Evolutionary conservation across 306 rosid genomes (phyloP).

Genomic region (Clitoria ternatea): DNA sequence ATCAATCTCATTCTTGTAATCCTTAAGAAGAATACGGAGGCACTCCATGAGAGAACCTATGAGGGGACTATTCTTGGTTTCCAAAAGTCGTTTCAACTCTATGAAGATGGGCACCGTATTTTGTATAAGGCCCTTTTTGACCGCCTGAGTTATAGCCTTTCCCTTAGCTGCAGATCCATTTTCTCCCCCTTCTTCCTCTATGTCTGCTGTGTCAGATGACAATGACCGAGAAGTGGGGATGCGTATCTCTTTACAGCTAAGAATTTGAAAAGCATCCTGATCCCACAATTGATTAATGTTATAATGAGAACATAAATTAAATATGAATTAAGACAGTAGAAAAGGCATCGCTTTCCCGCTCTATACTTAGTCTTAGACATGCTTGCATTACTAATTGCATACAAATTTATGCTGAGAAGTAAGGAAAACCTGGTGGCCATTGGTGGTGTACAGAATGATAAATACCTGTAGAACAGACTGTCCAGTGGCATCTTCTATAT

Average conservation of each 20-base stretch:
- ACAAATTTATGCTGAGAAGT: background rate
- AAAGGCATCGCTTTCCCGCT: background rate
- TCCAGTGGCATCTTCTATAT: conserved; percentile 64
- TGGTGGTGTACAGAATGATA: conserved; percentile 5
- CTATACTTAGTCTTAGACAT: background rate
- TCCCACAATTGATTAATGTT: conserved; percentile 10
- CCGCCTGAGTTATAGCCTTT: conserved; percentile 70
- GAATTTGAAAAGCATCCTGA: conserved; percentile 82
- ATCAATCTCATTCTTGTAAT: conserved; percentile 86
- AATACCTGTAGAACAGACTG: conserved; percentile 85
- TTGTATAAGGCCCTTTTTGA: conserved; percentile 77
- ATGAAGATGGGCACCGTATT: conserved; percentile 86
- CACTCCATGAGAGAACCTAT: conserved; percentile 92
- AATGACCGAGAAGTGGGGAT: conserved; percentile 47
- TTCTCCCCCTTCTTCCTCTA: conserved; percentile 75
- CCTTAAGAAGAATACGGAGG: conserved; percentile 78
- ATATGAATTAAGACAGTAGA: background rate
- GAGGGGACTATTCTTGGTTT: conserved; percentile 88
- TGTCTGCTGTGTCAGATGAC: conserved; percentile 60
- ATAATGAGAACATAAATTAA: conserved; percentile 14
- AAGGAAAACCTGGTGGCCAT: background rate
- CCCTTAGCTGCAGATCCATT: conserved; percentile 68
- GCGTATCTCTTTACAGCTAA: conserved; percentile 87
- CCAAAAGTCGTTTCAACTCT: conserved; percentile 78
- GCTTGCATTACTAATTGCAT: background rate